Evolutionary conservation across 2,329 filamentous ascomycete species (phyloP).

Genomic region (Venturia nashicola): DNA sequence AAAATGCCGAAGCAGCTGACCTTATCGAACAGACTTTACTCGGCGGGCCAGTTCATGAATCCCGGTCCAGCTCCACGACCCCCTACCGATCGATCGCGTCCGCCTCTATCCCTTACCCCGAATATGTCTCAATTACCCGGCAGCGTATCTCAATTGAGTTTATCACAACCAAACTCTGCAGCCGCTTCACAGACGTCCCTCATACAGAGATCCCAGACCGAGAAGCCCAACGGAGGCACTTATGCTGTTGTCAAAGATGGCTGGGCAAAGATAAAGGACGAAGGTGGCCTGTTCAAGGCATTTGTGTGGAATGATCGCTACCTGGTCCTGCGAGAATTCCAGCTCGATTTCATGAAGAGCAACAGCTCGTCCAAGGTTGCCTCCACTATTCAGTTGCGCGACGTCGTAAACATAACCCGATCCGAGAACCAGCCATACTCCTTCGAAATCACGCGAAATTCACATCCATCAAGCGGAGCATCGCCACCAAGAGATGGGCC

Average conservation of each 20-base stretch:
- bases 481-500: conserved; percentile 70
- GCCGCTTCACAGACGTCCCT: conserved; percentile 26
- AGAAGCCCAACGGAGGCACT: conserved; percentile 25
- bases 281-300: conserved; percentile 70
- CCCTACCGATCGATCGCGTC: conserved; percentile 56
- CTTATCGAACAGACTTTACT: conserved; percentile 34
- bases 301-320: conserved; percentile 82
- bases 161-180: conserved; percentile 45
- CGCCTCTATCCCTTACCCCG: conserved; percentile 68
- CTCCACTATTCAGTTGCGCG: conserved; percentile 73
- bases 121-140: conserved; percentile 58
- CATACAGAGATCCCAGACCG: conserved; percentile 26
- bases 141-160: conserved; percentile 67
- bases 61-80: conserved; percentile 88
- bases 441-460: conserved; percentile 80
- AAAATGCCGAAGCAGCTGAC: background rate
- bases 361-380: conserved; percentile 71
- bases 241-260: conserved; percentile 44
- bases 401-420: conserved; percentile 80
- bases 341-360: conserved; percentile 87
- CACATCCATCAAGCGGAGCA: conserved; percentile 41
- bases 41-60: conserved; percentile 75
- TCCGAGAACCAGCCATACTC: conserved; percentile 86
- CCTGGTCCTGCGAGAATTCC: conserved; percentile 81
- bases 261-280: conserved; percentile 80